Conservation (phyloP, 2,329 filamentous ascomycete genomes). For the Pestalotiopsis sp. region DNA sequence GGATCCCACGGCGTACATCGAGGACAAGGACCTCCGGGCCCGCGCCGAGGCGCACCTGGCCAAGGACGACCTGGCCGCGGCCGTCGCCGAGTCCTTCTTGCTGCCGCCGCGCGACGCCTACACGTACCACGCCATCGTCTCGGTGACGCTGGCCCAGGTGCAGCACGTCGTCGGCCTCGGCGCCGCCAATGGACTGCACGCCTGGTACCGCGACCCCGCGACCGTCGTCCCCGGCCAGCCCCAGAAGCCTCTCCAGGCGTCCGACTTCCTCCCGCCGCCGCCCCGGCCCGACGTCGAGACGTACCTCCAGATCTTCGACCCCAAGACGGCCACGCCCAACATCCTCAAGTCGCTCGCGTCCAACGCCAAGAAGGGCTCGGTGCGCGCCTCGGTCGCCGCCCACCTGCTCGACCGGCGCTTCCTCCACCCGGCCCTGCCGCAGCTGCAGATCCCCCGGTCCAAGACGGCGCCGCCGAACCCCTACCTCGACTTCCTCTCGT, state of each 20-base stretch:
- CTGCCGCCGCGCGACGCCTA: constrained; percentile 48
- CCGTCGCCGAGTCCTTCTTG: constrained; percentile 45
- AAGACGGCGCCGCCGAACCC: constrained; percentile 58
- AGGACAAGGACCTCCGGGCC: constrained; percentile 40
- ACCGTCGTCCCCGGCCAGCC: constrained; percentile 28
- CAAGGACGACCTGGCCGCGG: constrained; percentile 44
- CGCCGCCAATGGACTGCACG: constrained; percentile 47
- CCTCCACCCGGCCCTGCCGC: constrained; percentile 45
- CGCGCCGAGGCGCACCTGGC: constrained; percentile 39
- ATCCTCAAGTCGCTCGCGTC: constrained; percentile 62
- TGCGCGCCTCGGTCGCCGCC: constrained; percentile 57
- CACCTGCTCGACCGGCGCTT: constrained; percentile 58
- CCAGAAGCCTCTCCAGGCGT: background rate
- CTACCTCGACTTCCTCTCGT: constrained; percentile 68
- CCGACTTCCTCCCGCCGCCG: constrained; percentile 46
- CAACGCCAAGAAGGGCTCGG: constrained; percentile 56
- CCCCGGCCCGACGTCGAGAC: constrained; percentile 61
- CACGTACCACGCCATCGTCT: constrained; percentile 54
- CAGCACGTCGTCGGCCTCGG: constrained; percentile 49
- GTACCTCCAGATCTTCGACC: constrained; percentile 68
- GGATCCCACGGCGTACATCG: constrained; percentile 41
- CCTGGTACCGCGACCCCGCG: constrained; percentile 46
- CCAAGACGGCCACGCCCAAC: constrained; percentile 60
- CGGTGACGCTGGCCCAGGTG: constrained; percentile 50
- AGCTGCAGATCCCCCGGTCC: constrained; percentile 43